phyloP scores from a whole-genome alignment of 2,329 filamentous ascomycete species.

The Berkeleyomyces basicola region DNA sequence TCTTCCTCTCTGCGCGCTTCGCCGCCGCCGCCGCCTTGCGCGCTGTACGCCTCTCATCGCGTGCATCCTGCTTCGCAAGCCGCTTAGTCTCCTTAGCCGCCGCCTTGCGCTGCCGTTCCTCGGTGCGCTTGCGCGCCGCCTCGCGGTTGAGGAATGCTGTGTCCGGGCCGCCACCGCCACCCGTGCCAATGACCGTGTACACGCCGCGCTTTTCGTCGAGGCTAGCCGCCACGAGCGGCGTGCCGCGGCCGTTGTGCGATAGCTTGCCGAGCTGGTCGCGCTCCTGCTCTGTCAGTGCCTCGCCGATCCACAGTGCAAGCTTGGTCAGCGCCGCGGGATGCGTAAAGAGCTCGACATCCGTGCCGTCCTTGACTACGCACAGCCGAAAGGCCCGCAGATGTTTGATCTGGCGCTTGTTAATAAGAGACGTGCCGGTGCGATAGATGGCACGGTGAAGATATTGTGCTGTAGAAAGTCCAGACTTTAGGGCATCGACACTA shows the following conservation, averaged over 20 bases:
- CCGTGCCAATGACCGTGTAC: conserved; percentile 86
- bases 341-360: conserved; percentile 78
- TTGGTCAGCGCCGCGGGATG: conserved; percentile 89
- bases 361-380: conserved; percentile 88
- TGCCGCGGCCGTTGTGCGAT: conserved; percentile 52
- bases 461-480: conserved; percentile 67
- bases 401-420: conserved; percentile 87
- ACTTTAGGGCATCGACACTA: conserved; percentile 60
- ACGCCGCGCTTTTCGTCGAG: conserved; percentile 75
- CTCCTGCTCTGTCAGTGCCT: conserved; percentile 82
- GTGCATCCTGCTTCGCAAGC: conserved; percentile 39
- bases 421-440: conserved; percentile 74
- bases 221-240: conserved; percentile 77
- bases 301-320: conserved; percentile 82
- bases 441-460: conserved; percentile 85
- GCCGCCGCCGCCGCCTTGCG: conserved; percentile 24
- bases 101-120: conserved; percentile 45
- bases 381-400: conserved; percentile 87
- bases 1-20: neutral
- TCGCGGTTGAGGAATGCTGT: conserved; percentile 52
- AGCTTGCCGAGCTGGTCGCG: conserved; percentile 55
- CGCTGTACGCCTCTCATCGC: conserved; percentile 44
- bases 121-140: conserved; percentile 43
- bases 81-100: conserved; percentile 43
- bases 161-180: conserved; percentile 65